Evolutionary conservation across 192 early-diverging fungal species (phyloP), one percentile per base, ranked within the genome.

Genomic region (Coemansia interrupta): DNA sequence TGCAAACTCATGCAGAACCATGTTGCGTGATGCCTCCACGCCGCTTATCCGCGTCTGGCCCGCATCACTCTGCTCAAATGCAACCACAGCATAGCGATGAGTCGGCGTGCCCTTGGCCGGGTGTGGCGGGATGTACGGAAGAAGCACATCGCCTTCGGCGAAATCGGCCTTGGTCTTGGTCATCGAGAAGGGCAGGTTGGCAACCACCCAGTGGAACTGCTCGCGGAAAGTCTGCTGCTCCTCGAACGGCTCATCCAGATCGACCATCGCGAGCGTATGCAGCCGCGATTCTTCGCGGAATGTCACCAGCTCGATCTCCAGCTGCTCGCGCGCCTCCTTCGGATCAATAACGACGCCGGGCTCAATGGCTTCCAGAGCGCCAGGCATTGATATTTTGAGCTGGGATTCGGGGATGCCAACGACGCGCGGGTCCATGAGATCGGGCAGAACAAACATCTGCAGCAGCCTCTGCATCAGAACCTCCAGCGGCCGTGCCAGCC

Each of bases 381-480:
- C 55, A 8, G 20, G 28, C 42, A 59, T 62, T 39, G 56, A 64
- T 63, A 64, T 72, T 70, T 70, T 82, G 69, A 63, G 68, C 62
- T 65, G 70, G 18, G 48, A 61, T 40, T 56, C 64, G 24, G 75
- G 75, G 23, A 56, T 72, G 20, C 66, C 66, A 9, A 78, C 61
- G 13, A 52, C 58, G 23, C 85, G 73, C 14, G 72, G 63, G 22
- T 81, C 80, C 15, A 91, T 70, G n/a, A 89, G 48, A 70, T 91
- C 89, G 5, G 89, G 89, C 28, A 86, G 68, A 40, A 91, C 88
- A 71, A 74, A 85, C 89, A 91, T 91, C 64, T 89, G 88, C 40
- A 82, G 72, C 36, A 86, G 52, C 44, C 89, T 83, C 66, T 91
- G 84, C 79, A 86, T 78, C 59, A 88, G 64, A 39, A 83, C 73